Conservation (phyloP, 1,139 yeast genomes). For the Yarrowia galli region DNA sequence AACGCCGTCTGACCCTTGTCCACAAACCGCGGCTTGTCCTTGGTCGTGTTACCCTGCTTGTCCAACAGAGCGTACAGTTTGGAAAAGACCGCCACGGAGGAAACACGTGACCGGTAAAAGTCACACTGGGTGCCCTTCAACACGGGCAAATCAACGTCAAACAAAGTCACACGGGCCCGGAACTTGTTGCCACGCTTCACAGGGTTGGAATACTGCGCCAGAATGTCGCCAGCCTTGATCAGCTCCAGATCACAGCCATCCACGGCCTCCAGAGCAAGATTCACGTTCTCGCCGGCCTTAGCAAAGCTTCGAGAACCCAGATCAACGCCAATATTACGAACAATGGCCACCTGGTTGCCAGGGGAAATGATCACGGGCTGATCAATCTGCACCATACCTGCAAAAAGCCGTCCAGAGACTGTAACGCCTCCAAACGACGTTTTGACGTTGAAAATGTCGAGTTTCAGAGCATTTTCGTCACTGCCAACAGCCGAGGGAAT, state of each 20-base stretch:
- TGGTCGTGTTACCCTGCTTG: slow-evolving; percentile 1
- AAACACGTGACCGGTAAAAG: slow-evolving; percentile 24
- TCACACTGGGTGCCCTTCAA: slow-evolving; percentile 37
- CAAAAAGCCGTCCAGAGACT: slow-evolving; percentile 19
- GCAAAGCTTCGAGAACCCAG: slow-evolving; percentile 13
- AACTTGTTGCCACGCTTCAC: slow-evolving; percentile 29
- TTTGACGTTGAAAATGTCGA: slow-evolving; percentile 27
- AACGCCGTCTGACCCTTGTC: slow-evolving; percentile 38
- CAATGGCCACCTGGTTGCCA: slow-evolving; percentile 30
- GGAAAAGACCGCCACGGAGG: slow-evolving; percentile 27
- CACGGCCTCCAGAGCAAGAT: slow-evolving; percentile 16
- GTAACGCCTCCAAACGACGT: slow-evolving; percentile 27
- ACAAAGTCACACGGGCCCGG: slow-evolving; percentile 15
- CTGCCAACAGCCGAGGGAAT: slow-evolving; percentile 6
- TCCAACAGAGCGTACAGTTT: slow-evolving; percentile 15
- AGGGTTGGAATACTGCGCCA: slow-evolving; percentile 12
- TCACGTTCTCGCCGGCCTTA: slow-evolving; percentile 21
- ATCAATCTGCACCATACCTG: slow-evolving; percentile 33
- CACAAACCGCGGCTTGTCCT: slow-evolving; percentile 26
- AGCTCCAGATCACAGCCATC: slow-evolving; percentile 19
- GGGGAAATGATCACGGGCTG: slow-evolving; percentile 35
- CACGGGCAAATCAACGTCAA: slow-evolving; percentile 33
- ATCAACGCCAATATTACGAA: slow-evolving; percentile 27
- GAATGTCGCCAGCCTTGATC: slow-evolving; percentile 34
- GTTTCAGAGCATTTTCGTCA: not conserved